A percentile compares a stretch with the other conserved stretches of the same genome.
Evolutionary conservation across 345 rosid species (phyloP).

Genomic region (Euphorbia lathyris): DNA sequence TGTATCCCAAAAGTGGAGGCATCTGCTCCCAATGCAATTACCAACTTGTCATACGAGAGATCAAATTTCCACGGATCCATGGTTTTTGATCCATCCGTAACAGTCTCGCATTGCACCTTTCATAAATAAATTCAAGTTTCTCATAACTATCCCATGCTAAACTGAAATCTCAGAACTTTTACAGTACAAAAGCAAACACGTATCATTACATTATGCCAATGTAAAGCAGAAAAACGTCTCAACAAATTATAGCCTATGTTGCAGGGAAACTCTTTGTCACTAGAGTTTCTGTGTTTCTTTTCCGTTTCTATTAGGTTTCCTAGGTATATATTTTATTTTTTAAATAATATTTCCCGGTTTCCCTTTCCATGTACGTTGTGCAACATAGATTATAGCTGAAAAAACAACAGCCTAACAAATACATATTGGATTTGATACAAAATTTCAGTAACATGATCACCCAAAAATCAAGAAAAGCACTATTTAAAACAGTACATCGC

Average conservation of each 20-base stretch:
- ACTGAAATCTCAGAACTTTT: not conserved
- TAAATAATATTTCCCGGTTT: too few relatives aligned
- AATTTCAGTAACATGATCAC: not conserved
- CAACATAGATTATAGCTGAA: too few relatives aligned
- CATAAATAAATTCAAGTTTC: conserved; percentile 8
- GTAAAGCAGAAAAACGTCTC: not conserved
- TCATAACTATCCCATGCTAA: too few relatives aligned
- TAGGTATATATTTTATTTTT: too few relatives aligned
- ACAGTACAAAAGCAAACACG: not conserved
- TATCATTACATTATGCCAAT: not conserved
- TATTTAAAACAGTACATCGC: too few relatives aligned
- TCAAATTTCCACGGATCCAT: conserved; percentile 73
- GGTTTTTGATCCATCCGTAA: conserved; percentile 50
- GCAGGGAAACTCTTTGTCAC: too few relatives aligned
- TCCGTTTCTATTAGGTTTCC: too few relatives aligned
- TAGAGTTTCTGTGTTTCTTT: too few relatives aligned
- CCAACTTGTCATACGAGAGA: conserved; percentile 76
- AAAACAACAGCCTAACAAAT: not conserved
- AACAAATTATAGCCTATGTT: not conserved
- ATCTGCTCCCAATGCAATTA: conserved; percentile 82
- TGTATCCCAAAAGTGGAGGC: conserved; percentile 84
- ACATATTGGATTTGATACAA: not conserved
- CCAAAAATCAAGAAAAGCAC: not conserved
- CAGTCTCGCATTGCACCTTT: conserved; percentile 83
- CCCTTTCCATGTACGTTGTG: too few relatives aligned